A percentile compares a stretch with the other conserved stretches of the same genome.
phyloP scores from a whole-genome alignment of 208 protist species.

The Angomonas ambiguus region DNA sequence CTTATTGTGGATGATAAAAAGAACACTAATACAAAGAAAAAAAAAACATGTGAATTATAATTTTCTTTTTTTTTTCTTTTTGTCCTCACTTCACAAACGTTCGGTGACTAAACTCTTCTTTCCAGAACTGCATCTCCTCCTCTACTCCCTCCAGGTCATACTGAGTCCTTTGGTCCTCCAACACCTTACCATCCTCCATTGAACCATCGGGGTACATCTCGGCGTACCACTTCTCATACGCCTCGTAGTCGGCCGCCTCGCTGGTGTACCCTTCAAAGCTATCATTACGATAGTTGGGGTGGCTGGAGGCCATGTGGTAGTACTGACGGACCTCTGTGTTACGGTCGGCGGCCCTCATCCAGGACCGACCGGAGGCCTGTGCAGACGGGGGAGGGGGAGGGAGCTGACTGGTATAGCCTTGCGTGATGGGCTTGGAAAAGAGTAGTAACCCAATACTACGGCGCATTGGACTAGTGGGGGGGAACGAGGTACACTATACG shows the following conservation, averaged over 20 bases:
- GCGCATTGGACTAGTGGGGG: conserved; percentile 26
- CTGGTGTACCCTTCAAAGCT: background rate
- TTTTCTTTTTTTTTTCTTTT: background rate
- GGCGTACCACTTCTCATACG: conserved; percentile 79
- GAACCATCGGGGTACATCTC: conserved; percentile 52
- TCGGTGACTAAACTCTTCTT: conserved; percentile 53
- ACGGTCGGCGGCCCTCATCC: conserved; percentile 49
- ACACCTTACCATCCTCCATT: conserved; percentile 48
- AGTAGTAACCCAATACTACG: conserved; percentile 24
- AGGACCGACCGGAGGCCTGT: conserved; percentile 10
- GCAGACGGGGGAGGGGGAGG: conserved; percentile 31
- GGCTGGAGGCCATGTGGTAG: conserved; percentile 23
- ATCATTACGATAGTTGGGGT: background rate
- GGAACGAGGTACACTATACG: background rate
- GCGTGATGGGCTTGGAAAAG: conserved; percentile 73
- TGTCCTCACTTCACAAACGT: conserved; percentile 35
- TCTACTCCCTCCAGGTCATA: conserved; percentile 47
- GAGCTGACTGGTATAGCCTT: conserved; percentile 68
- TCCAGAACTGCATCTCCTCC: conserved; percentile 58
- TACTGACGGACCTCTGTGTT: conserved; percentile 53
- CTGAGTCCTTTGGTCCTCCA: conserved; percentile 25
- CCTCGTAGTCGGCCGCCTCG: conserved; percentile 32
- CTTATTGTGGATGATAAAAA: background rate
- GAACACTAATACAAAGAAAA: conserved; percentile 5
- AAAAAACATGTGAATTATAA: conserved; percentile 3